These are phyloP conservation scores for Centrapalus pauciflorus DNA, from an alignment of 129 eudicot species.

Conservation along the genomic window DNA sequence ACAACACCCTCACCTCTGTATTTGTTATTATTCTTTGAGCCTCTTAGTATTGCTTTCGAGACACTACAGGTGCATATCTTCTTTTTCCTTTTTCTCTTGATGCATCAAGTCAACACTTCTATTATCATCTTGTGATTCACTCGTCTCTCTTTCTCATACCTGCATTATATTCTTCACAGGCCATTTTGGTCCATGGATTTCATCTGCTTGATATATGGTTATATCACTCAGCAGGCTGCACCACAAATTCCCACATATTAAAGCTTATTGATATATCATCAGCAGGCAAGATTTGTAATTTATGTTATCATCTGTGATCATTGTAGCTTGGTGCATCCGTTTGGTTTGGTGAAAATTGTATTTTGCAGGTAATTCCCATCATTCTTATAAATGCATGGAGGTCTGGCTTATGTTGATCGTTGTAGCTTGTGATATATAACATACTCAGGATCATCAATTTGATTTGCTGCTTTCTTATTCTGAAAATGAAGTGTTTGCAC, in stretches of 20 bases:
- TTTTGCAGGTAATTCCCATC: not conserved
- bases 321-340: not conserved
- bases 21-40: constrained; percentile 81
- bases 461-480: not conserved
- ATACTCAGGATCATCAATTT: not conserved
- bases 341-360: not conserved
- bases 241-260: constrained; percentile 44
- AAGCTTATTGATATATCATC: constrained; percentile 65
- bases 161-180: constrained; percentile 34
- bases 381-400: not conserved
- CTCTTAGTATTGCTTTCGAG: constrained; percentile 84
- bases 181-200: constrained; percentile 85
- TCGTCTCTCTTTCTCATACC: not conserved
- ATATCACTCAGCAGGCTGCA: constrained; percentile 60
- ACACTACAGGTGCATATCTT: constrained; percentile 58
- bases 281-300: constrained; percentile 39
- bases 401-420: not conserved
- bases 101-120: no score
- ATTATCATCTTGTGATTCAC: not conserved
- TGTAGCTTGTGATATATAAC: not conserved
- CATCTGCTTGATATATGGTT: constrained; percentile 81
- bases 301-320: not conserved
- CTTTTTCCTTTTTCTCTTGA: not conserved
- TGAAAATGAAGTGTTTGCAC: constrained; percentile 9
- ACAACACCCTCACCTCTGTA: constrained; percentile 46